Evolutionary conservation across 352 stramenopile species (phyloP).

Genomic region (Phytophthora syringae): DNA sequence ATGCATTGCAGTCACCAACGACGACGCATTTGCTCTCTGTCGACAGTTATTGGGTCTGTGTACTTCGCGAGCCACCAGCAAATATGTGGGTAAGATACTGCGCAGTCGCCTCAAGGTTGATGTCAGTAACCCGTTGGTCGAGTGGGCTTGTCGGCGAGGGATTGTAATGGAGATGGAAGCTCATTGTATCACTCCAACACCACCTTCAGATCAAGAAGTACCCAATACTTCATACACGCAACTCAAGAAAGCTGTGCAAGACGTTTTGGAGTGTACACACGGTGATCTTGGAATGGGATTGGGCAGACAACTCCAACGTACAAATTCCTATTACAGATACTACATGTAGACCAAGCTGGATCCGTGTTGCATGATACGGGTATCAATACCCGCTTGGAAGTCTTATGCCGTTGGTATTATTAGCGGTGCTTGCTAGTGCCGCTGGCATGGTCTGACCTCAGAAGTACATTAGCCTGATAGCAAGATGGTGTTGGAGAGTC

Average conservation of each 20-base stretch:
- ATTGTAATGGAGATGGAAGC: slow-evolving; percentile 1
- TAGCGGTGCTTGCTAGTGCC: slow-evolving; percentile 6
- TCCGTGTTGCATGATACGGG: too few species aligned
- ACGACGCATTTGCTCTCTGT: slow-evolving; percentile 69
- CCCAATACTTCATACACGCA: slow-evolving; percentile 34
- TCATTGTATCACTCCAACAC: not conserved
- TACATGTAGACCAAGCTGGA: not conserved
- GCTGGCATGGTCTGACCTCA: slow-evolving; percentile 2
- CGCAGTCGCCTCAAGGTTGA: slow-evolving; percentile 65
- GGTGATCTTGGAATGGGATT: slow-evolving; percentile 19
- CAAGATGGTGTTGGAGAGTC: slow-evolving; percentile 34
- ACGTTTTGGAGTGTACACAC: slow-evolving; percentile 53
- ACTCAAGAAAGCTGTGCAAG: slow-evolving; percentile 63
- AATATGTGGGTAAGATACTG: slow-evolving; percentile 68
- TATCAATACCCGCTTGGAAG: too few species aligned
- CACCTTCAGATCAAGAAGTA: slow-evolving; percentile 18
- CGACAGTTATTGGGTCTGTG: slow-evolving; percentile 64
- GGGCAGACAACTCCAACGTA: slow-evolving; percentile 16
- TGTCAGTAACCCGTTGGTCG: slow-evolving; percentile 48
- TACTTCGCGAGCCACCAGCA: slow-evolving; percentile 51
- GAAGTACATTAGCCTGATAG: not conserved
- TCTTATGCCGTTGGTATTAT: slow-evolving; percentile 37
- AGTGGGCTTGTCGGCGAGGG: slow-evolving; percentile 28
- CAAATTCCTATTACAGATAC: slow-evolving; percentile 16
- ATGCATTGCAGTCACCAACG: slow-evolving; percentile 59